Percentiles rank a stretch among this genome's conserved stretches.
phyloP scores from a whole-genome alignment of 805 yeast species.

The Wickerhamiella occidentalis region DNA sequence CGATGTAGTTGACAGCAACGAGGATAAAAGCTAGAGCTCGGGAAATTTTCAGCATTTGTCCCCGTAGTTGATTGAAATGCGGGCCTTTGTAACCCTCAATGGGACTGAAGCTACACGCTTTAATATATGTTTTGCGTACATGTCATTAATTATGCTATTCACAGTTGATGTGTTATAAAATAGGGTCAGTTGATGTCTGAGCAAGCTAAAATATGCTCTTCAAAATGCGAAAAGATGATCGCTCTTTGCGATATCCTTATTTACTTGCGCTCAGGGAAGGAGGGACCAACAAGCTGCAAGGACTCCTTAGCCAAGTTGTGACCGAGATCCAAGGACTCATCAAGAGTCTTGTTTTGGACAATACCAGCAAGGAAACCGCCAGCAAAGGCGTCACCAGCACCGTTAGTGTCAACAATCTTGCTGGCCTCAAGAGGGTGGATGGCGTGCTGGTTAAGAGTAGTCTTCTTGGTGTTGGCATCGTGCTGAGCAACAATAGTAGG shows the following conservation, averaged over 20 bases:
- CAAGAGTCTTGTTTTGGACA: constrained; percentile 55
- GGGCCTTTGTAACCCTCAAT: too few relatives aligned
- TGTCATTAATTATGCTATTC: not conserved
- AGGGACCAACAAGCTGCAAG: constrained; percentile 88
- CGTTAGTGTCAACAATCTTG: constrained; percentile 83
- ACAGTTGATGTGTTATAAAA: not conserved
- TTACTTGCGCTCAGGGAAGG: constrained; percentile 46
- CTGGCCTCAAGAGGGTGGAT: constrained; percentile 60
- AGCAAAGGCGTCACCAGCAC: constrained; percentile 98
- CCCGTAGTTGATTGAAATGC: too few relatives aligned
- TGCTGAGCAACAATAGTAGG: constrained; percentile 71
- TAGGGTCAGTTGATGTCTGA: not conserved
- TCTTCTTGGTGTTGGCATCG: constrained; percentile 29
- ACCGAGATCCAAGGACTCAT: constrained; percentile 42
- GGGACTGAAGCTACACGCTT: too few relatives aligned
- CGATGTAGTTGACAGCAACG: too few relatives aligned
- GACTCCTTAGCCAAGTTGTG: constrained; percentile 94
- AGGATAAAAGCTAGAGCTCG: too few relatives aligned
- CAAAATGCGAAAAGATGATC: not conserved
- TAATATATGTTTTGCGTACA: not conserved
- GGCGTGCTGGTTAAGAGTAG: constrained; percentile 35
- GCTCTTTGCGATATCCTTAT: not conserved
- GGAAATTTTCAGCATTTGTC: too few relatives aligned
- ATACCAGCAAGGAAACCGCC: constrained; percentile 89
- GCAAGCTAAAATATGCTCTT: not conserved